Evolutionary conservation across 345 rosid genomes (phyloP), one percentile per base, ranked within the genome.

Genomic region (Psidium friedrichsthalianum): DNA sequence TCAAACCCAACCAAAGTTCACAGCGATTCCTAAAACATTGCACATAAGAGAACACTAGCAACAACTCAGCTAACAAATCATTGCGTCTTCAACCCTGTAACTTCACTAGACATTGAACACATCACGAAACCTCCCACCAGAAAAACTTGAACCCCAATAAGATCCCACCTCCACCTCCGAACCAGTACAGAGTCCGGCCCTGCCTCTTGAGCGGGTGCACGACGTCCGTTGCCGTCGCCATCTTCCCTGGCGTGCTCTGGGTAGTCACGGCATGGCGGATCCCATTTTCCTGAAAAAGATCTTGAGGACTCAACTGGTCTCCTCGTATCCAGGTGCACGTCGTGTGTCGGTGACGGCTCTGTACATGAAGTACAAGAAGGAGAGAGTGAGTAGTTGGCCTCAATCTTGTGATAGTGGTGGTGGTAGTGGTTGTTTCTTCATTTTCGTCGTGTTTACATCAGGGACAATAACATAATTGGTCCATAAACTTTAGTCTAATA

Each of bases 341-440:
- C 29, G 92, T 93, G 78, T 94, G 27, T 94, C 95, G 49, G 95
- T 91, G 76, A 53, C 90, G 53, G 95, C 98, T 57, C 6, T 95
- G 91, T 93, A 55, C 82, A 88, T 93, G 15, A 95, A 95, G 89
- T 85, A 91, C 11, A 92, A 95, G 93, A 95, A 95, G 74, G 99
- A 94, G 90, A 95, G 89, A 56, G 90, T 92, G 44, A 90, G 98
- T 42, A 88, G 93, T 53, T 97, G 98, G 98, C 98, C 98, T 5
- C 85, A 90, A 40, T 89, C 91, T 44, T 10, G 47, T 47, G 47
- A 36, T 11, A 4, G 14, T 11, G 52, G 14, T n/a, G n/a, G n/a
- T 11, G 52, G 52, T 11, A 10, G 51, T 51, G 52, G 14, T 51
- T 51, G 3, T 51, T 51, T 51, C 13, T 51, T 51, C 14, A 13